A percentile compares a stretch with the other conserved stretches of the same genome.
phyloP scores from a whole-genome alignment of 768 basidiomycete genomes.

The Leucogyrophana mollusca region DNA sequence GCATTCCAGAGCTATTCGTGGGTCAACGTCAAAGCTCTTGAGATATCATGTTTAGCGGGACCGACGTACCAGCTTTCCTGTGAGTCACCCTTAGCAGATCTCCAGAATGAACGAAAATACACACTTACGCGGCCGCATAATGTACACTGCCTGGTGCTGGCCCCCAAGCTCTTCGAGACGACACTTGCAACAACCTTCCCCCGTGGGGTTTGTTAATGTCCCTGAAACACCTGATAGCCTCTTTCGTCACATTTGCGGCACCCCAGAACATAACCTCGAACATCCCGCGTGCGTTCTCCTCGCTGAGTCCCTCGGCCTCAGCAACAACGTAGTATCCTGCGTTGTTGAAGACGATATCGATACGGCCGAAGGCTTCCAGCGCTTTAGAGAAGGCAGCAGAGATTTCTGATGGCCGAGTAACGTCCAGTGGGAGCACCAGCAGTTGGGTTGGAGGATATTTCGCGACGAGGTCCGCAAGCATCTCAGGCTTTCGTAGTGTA shows the following conservation, averaged over 20 bases:
- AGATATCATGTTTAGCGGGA: neutral
- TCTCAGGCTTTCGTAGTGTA: conserved; percentile 40
- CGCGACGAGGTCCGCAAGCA: conserved; percentile 27
- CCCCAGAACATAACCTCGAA: conserved; percentile 40
- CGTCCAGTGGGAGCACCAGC: conserved; percentile 41
- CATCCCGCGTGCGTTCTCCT: conserved; percentile 70
- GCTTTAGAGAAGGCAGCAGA: conserved; percentile 34
- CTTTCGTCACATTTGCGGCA: conserved; percentile 27
- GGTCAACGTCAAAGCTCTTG: neutral
- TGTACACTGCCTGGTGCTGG: conserved; percentile 13
- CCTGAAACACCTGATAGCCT: conserved; percentile 34
- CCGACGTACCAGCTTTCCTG: conserved; percentile 18
- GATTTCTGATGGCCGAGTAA: conserved; percentile 32
- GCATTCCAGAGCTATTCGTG: conserved; percentile 28
- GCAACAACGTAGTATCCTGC: conserved; percentile 32
- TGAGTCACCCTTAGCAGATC: conserved; percentile 9
- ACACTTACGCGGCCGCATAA: conserved; percentile 29
- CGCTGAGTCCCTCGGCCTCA: conserved; percentile 81
- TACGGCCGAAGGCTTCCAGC: conserved; percentile 32
- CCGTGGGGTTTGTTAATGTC: conserved; percentile 34
- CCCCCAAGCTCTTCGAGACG: conserved; percentile 28
- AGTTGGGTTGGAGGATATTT: conserved; percentile 33
- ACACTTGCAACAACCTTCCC: conserved; percentile 33
- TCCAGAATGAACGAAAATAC: neutral
- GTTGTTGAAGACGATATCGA: conserved; percentile 49